Conservation (phyloP, 1,284 basidiomycete genomes). For the Boletellus deceptivus region DNA sequence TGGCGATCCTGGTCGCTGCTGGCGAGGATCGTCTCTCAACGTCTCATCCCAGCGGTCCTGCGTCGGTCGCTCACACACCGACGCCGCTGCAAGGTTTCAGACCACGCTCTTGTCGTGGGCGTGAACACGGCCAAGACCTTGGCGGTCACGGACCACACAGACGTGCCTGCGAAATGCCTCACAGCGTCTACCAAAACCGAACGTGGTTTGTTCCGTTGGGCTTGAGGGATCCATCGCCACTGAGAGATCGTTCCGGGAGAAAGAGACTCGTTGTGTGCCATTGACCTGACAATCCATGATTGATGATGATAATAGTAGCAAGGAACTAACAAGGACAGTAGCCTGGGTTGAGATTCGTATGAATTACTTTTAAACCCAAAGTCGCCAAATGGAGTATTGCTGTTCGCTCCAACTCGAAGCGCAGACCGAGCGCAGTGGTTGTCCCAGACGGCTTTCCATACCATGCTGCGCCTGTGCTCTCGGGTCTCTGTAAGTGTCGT, state of each 20-base stretch:
- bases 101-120: conserved; percentile 13
- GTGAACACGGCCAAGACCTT: conserved; percentile 15
- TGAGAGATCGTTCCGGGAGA: conserved; percentile 16
- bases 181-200: conserved; percentile 15
- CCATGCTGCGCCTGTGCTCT: conserved; percentile 35
- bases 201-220: conserved; percentile 4
- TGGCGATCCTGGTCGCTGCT: too few relatives aligned
- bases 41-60: conserved; percentile 10
- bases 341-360: too few relatives aligned
- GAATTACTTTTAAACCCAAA: too few relatives aligned
- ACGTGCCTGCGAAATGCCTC: conserved; percentile 10
- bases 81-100: conserved; percentile 2
- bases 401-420: too few relatives aligned
- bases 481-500: conserved; percentile 24
- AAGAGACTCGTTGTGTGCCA: conserved; percentile 16
- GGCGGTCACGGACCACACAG: conserved; percentile 12
- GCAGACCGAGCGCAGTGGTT: too few relatives aligned
- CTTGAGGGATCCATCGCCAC: conserved; percentile 11
- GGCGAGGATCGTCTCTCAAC: background rate
- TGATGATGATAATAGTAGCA: conserved; percentile 10
- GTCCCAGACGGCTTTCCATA: too few relatives aligned
- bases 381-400: too few relatives aligned
- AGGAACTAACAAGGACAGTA: too few relatives aligned
- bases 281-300: conserved; percentile 11
- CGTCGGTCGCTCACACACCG: conserved; percentile 8